Base-by-base conservation (phyloP, 352 stramenopile genomes). In the Phytophthora citricola region DNA sequence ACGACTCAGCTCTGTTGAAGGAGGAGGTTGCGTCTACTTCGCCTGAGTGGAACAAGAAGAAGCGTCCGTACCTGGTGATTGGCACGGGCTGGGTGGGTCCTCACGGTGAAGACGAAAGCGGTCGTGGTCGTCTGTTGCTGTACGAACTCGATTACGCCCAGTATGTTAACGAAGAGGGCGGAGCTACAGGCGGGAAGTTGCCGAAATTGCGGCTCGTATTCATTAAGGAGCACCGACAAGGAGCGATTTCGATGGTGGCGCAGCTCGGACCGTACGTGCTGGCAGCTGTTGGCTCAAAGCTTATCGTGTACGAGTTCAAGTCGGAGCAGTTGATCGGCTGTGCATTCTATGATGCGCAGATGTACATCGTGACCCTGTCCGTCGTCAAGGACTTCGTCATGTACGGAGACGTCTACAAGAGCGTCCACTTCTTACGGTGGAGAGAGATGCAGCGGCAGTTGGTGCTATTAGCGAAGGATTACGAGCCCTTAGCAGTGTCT, bases 281-380 rank as follows among this genome's bases (percentile, higher is more conserved):
- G n/a, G 87, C 87, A 0, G 83, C 88, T 5, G 86, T 96, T 10
- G 88, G 88, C 20, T 93, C 89, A 20, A 96, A 96, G 69, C 73
- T 96, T 27, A 96, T 96, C 47, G 85, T 94, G 70, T 94, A 96
- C 66, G 85, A 94, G 55, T 93, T 93, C 79, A 96, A 96, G 73
- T 92, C 84, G 22, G 87, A 93, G 57, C 86, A 96, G 67, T 71
- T 94, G 43, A 83, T 94, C 50, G 87, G 85, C 1, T 96, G 88
- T 50, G 87, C 88, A 0, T 96, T 96, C 61, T 96, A 94, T 63
- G 88, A 96, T 45, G 87, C 87, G 15, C 88, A 96, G 54, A 92
- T 93, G 69, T 96, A 87, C 59, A 96, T 96, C 54, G 85, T 94
- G 50, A 94, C 80, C 29, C 67, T 91, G 27, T 92, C 66, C 54